phyloP scores from a whole-genome alignment of 2,329 filamentous ascomycete genomes.

The Didymellaceae sp. region DNA sequence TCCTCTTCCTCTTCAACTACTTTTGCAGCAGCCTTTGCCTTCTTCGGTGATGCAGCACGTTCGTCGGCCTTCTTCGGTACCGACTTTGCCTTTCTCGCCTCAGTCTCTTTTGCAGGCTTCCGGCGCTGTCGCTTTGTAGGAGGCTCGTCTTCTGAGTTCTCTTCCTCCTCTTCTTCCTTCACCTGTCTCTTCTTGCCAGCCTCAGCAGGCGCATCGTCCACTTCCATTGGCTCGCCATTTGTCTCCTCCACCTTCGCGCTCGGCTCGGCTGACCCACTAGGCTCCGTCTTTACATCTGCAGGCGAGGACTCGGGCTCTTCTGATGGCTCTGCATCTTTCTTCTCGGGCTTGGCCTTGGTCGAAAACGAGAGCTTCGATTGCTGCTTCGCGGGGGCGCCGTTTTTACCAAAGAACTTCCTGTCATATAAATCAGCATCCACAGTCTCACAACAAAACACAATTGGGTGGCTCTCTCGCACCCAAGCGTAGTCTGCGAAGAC shows the following conservation, averaged over 20 bases:
- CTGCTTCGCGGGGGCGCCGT: constrained; percentile 68
- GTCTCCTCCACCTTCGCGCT: constrained; percentile 29
- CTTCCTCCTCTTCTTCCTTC: constrained; percentile 40
- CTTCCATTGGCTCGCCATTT: constrained; percentile 33
- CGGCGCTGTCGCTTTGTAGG: constrained; percentile 45
- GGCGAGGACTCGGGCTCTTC: constrained; percentile 30
- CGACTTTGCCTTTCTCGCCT: constrained; percentile 12
- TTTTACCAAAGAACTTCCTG: constrained; percentile 86
- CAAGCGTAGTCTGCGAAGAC: constrained; percentile 73
- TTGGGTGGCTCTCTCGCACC: constrained; percentile 59
- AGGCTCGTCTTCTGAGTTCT: constrained; percentile 45
- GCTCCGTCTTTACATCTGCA: constrained; percentile 24
- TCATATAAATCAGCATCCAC: constrained; percentile 17
- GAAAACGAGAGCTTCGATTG: constrained; percentile 83
- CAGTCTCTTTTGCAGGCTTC: constrained; percentile 34
- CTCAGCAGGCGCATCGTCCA: constrained; percentile 26
- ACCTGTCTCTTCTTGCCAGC: constrained; percentile 35
- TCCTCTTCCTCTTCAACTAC: constrained; percentile 19
- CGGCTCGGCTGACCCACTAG: constrained; percentile 24
- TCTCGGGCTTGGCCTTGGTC: constrained; percentile 56
- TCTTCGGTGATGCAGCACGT: constrained; percentile 21
- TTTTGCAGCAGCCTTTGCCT: constrained; percentile 18
- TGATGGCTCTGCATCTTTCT: constrained; percentile 27
- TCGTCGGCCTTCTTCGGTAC: constrained; percentile 27
- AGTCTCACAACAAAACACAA: not conserved